These are phyloP conservation scores for Fraxinus dipetala DNA, from an alignment of 305 asterid genomes.

Conservation along the genomic window DNA sequence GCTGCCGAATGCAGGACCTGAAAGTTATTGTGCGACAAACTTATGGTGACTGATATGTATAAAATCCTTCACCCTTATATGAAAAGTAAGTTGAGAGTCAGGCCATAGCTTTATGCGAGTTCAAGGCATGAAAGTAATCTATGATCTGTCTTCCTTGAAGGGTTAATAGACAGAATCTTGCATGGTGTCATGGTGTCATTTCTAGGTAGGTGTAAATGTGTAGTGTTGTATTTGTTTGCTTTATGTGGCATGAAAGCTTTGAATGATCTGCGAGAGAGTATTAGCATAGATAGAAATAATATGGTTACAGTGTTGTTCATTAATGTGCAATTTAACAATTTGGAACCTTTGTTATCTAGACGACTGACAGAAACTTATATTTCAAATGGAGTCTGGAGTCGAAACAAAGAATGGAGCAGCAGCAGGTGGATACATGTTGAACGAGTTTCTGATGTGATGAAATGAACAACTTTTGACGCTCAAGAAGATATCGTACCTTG, in stretches of 20 bases:
- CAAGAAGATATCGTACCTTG: not conserved
- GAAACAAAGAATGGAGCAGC: not conserved
- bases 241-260: not conserved
- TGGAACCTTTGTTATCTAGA: not conserved
- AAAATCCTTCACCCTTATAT: not conserved
- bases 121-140: not conserved
- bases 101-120: not conserved
- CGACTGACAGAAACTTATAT: not conserved
- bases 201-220: not conserved
- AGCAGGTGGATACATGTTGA: not conserved
- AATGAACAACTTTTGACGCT: not conserved
- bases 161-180: not conserved
- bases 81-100: not conserved
- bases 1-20: not conserved
- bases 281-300: not conserved
- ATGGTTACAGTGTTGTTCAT: not conserved
- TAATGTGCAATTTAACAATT: not conserved
- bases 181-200: not conserved
- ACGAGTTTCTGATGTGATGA: not conserved
- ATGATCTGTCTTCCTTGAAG: not conserved
- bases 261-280: not conserved
- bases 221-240: not conserved
- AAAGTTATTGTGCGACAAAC: not conserved
- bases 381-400: not conserved
- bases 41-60: not conserved